Evolutionary conservation across 352 stramenopile genomes (phyloP).

Genomic region (Aphanomyces euteiches): DNA sequence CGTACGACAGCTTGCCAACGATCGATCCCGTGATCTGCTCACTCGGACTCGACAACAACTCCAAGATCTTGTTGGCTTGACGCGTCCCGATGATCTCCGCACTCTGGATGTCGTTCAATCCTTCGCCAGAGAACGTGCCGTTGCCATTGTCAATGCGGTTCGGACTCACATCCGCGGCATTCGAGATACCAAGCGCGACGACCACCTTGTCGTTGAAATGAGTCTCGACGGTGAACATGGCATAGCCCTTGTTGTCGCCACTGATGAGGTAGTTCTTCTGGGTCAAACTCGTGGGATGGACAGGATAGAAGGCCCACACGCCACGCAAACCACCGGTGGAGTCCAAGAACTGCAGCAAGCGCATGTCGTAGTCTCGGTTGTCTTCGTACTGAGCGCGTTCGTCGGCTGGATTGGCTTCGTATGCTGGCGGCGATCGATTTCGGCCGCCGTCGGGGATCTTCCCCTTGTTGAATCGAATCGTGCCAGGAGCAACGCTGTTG

Average conservation of each 20-base stretch:
- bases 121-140: constrained; percentile 46
- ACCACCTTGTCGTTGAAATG: constrained; percentile 36
- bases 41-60: constrained; percentile 33
- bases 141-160: constrained; percentile 49
- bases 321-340: constrained; percentile 40
- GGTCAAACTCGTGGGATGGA: constrained; percentile 77
- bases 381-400: constrained; percentile 54
- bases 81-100: constrained; percentile 46
- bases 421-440: constrained; percentile 66
- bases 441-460: constrained; percentile 44
- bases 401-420: constrained; percentile 57
- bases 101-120: constrained; percentile 37
- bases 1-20: constrained; percentile 41
- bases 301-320: constrained; percentile 64
- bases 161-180: constrained; percentile 46
- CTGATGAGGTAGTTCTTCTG: constrained; percentile 68
- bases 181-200: constrained; percentile 45
- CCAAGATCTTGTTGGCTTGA: constrained; percentile 37
- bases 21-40: constrained; percentile 37
- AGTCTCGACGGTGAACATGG: constrained; percentile 46
- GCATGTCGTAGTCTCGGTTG: constrained; percentile 70
- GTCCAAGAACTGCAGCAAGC: constrained; percentile 51
- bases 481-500: constrained; percentile 44
- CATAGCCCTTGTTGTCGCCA: constrained; percentile 76
- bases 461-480: constrained; percentile 43